phyloP scores from a whole-genome alignment of 2,329 filamentous ascomycete species.

The Diplodia mutila region DNA sequence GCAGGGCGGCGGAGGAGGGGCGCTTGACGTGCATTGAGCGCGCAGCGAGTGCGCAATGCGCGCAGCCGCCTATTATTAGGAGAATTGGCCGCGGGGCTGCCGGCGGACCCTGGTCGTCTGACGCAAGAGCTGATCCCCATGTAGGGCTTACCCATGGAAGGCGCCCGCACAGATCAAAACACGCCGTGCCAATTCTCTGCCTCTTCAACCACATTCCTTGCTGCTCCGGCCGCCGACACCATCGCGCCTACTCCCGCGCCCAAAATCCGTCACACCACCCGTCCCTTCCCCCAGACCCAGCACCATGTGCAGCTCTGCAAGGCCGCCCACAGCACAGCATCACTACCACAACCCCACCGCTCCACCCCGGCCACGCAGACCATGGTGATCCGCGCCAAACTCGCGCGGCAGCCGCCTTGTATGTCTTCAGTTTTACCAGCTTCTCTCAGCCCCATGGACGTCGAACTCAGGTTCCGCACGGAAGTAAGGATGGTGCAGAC shows the following conservation, averaged over 20 bases:
- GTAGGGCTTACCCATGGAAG: not conserved
- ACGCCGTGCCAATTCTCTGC: conserved; percentile 19
- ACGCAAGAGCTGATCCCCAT: conserved; percentile 2
- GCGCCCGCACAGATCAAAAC: conserved; percentile 14
- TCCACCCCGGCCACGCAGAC: conserved; percentile 24
- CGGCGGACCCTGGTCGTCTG: not conserved
- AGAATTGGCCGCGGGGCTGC: not conserved
- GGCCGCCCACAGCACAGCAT: conserved; percentile 14
- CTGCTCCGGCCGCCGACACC: conserved; percentile 15
- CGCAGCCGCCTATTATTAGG: conserved; percentile 7
- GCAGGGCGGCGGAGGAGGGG: not conserved
- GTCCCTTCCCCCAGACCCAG: conserved; percentile 9
- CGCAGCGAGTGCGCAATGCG: not conserved
- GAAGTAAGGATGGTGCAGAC: conserved; percentile 23
- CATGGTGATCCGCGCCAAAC: conserved; percentile 26
- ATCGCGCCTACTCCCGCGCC: conserved; percentile 16
- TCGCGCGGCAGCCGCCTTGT: conserved; percentile 22
- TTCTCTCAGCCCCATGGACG: conserved; percentile 7
- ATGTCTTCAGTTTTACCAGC: conserved; percentile 22
- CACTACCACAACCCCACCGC: conserved; percentile 23
- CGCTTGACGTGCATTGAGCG: not conserved
- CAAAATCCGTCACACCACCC: conserved; percentile 18
- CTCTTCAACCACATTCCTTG: conserved; percentile 19
- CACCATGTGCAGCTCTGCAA: conserved; percentile 32
- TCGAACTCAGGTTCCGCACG: conserved; percentile 25